phyloP scores from a whole-genome alignment of 345 rosid genomes.

The thale cress (Arabidopsis thaliana) region TAIR10.1 NC_003074.8:7749501-7750000 shows the following conservation, averaged over 20 bases:
- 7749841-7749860: background rate
- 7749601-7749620: background rate
- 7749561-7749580: slow-evolving; percentile 43
- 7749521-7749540: slow-evolving; percentile 40
- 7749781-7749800: background rate
- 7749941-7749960: background rate
- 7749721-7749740: slow-evolving; percentile 8
- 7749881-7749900: background rate
- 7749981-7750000: background rate
- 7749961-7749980: background rate
- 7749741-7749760: slow-evolving; percentile 11
- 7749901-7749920: background rate
- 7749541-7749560: slow-evolving; percentile 39
- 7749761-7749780: background rate
- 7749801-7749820: background rate
- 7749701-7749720: slow-evolving; percentile 3
- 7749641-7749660: background rate
- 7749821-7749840: background rate
- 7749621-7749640: background rate
- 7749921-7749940: background rate
- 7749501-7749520: slow-evolving; percentile 36
- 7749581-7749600: background rate
- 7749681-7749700: slow-evolving; percentile 31
- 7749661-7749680: background rate
- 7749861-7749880: background rate